phyloP scores from a whole-genome alignment of 2,329 filamentous ascomycete genomes.

The Thielaviopsis ethacetica region DNA sequence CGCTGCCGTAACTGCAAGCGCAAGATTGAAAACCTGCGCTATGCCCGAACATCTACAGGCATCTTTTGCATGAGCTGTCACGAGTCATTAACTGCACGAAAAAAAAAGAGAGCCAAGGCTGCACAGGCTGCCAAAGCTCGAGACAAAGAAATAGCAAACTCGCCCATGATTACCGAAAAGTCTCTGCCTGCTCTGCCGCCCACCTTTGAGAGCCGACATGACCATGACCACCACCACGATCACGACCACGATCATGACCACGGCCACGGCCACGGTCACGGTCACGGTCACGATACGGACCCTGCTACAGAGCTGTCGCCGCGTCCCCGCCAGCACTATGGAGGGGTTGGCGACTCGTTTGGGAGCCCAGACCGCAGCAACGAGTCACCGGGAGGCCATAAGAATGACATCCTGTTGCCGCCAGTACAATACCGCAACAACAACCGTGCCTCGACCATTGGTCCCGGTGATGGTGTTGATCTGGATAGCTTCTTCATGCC shows the following conservation, averaged over 20 bases:
- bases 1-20: conserved; percentile 95
- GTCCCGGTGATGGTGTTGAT: conserved; percentile 32
- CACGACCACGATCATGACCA: conserved; percentile 31
- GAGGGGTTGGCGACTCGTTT: conserved; percentile 18
- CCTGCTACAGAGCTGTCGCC: conserved; percentile 56
- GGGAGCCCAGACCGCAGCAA: conserved; percentile 1
- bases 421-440: conserved; percentile 63
- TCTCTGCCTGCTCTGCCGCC: conserved; percentile 81
- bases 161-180: conserved; percentile 67
- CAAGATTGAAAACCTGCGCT: conserved; percentile 95
- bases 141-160: conserved; percentile 38
- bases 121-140: conserved; percentile 36
- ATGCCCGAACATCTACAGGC: conserved; percentile 91
- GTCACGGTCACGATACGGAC: conserved; percentile 43
- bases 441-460: conserved; percentile 52
- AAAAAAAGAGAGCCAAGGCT: conserved; percentile 71
- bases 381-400: conserved; percentile 27
- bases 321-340: conserved; percentile 29
- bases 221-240: neutral
- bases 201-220: conserved; percentile 18
- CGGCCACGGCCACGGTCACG: conserved; percentile 26
- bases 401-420: conserved; percentile 46
- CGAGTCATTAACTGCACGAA: conserved; percentile 84
- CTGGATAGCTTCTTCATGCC: conserved; percentile 62
- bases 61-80: conserved; percentile 99